A percentile compares a stretch with the other conserved stretches of the same genome.
Evolutionary conservation across 108 stramenopile genomes (phyloP).

Genomic region (Schizochytrium sp.): DNA sequence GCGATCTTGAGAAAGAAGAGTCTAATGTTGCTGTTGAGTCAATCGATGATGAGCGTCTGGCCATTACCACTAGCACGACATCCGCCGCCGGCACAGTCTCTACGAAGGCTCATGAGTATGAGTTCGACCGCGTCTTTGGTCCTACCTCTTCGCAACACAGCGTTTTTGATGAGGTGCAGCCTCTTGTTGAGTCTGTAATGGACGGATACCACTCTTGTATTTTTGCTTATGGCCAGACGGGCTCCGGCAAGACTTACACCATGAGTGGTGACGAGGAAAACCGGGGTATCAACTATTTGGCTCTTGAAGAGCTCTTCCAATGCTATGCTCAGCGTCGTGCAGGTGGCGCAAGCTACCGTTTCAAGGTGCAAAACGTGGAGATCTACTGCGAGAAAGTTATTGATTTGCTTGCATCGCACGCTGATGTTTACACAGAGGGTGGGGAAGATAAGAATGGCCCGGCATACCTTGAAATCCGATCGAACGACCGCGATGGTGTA

Average conservation of each 20-base stretch:
- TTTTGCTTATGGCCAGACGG: constrained; percentile 77
- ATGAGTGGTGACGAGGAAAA: constrained; percentile 77
- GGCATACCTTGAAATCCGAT: constrained; percentile 73
- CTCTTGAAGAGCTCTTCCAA: constrained; percentile 73
- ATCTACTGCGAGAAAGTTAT: constrained; percentile 80
- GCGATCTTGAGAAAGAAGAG: constrained; percentile 68
- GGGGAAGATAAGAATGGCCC: constrained; percentile 61
- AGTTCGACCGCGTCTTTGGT: constrained; percentile 81
- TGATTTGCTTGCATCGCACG: constrained; percentile 73
- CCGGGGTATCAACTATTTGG: constrained; percentile 72
- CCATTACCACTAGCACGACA: constrained; percentile 65
- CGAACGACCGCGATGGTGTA: constrained; percentile 73
- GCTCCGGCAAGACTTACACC: constrained; percentile 84
- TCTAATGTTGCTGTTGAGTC: constrained; percentile 68
- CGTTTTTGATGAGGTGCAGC: constrained; percentile 79
- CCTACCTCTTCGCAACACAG: constrained; percentile 75
- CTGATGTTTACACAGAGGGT: neutral
- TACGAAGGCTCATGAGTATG: constrained; percentile 62
- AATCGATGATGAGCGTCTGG: constrained; percentile 62
- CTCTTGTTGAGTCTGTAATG: constrained; percentile 78
- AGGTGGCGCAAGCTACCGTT: constrained; percentile 54
- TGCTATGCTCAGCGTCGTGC: constrained; percentile 72
- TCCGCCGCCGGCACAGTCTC: constrained; percentile 57
- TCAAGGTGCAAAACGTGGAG: constrained; percentile 78
- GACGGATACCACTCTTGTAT: constrained; percentile 84